phyloP scores from a whole-genome alignment of 805 yeast genomes.

The Metschnikowia borealis region DNA sequence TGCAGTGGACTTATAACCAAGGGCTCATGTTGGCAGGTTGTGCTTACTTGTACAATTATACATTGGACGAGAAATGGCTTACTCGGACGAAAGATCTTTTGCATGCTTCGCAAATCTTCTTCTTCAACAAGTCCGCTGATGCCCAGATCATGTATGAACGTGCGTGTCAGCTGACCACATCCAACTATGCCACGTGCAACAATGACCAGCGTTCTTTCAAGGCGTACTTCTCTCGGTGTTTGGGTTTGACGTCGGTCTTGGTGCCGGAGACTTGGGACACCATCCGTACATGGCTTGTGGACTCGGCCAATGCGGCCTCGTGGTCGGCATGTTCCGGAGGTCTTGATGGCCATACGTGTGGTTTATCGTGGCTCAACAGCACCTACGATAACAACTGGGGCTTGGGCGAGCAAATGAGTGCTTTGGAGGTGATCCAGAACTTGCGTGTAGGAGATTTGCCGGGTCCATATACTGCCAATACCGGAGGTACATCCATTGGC shows the following conservation, averaged over 20 bases:
- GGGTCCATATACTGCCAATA: conserved; percentile 31
- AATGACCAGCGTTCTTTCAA: conserved; percentile 91
- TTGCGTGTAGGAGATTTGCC: conserved; percentile 23
- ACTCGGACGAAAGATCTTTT: conserved; percentile 54
- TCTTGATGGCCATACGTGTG: conserved; percentile 20
- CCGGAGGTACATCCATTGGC: conserved; percentile 35
- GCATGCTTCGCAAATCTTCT: conserved; percentile 53
- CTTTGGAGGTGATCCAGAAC: conserved; percentile 20
- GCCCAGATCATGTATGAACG: conserved; percentile 65
- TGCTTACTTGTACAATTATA: conserved; percentile 75
- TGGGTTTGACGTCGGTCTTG: conserved; percentile 70
- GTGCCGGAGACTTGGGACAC: conserved; percentile 54
- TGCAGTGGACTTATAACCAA: conserved; percentile 84
- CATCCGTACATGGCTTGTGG: conserved; percentile 43
- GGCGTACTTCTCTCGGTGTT: conserved; percentile 71
- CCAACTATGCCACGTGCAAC: conserved; percentile 48
- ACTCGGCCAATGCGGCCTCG: conserved; percentile 30
- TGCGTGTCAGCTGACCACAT: conserved; percentile 63
- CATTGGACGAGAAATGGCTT: conserved; percentile 64
- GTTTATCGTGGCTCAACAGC: conserved; percentile 19
- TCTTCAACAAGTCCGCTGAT: conserved; percentile 36
- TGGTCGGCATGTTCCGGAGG: conserved; percentile 19
- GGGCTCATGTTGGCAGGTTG: conserved; percentile 76
- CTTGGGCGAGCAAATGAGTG: conserved; percentile 21
- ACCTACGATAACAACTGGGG: conserved; percentile 19